Evolutionary conservation across 331 rosid species (phyloP).

Genomic region (Stylosanthes scabra): DNA sequence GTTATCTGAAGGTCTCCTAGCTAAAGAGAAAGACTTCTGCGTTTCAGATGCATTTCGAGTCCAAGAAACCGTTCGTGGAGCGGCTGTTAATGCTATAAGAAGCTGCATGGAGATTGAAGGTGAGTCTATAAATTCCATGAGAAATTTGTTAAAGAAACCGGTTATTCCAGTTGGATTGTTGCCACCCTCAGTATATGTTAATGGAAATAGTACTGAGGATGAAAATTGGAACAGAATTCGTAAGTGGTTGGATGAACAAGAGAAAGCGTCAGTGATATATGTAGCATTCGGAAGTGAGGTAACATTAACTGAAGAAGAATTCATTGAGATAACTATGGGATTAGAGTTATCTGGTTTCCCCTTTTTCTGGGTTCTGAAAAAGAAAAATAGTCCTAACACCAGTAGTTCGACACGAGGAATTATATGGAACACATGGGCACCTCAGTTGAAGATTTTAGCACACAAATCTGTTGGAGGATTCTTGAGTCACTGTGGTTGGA

Average conservation of each 20-base stretch:
- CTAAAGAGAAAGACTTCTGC: background rate
- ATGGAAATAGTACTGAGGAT: constrained; percentile 14
- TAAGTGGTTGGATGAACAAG: constrained; percentile 35
- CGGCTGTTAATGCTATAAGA: background rate
- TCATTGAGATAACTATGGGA: constrained; percentile 11
- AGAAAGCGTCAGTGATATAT: constrained; percentile 32
- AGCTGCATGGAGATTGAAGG: constrained; percentile 36
- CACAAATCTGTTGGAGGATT: constrained; percentile 36
- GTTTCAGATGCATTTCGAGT: background rate
- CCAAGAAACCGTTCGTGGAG: background rate
- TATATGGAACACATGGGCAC: constrained; percentile 34
- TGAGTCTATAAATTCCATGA: background rate
- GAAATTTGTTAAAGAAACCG: background rate
- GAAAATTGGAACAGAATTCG: constrained; percentile 6
- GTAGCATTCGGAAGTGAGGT: constrained; percentile 36
- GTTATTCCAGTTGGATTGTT: constrained; percentile 39
- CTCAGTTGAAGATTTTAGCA: constrained; percentile 38
- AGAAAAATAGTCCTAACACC: background rate
- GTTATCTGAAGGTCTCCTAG: background rate
- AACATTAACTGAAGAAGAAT: constrained; percentile 2
- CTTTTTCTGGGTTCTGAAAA: constrained; percentile 8
- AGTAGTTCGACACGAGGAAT: background rate
- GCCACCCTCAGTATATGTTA: background rate
- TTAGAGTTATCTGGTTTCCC: constrained; percentile 17
- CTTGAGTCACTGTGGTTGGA: constrained; percentile 30